phyloP scores from a whole-genome alignment of 2,329 filamentous ascomycete species.

The Epichloe festucae region DNA sequence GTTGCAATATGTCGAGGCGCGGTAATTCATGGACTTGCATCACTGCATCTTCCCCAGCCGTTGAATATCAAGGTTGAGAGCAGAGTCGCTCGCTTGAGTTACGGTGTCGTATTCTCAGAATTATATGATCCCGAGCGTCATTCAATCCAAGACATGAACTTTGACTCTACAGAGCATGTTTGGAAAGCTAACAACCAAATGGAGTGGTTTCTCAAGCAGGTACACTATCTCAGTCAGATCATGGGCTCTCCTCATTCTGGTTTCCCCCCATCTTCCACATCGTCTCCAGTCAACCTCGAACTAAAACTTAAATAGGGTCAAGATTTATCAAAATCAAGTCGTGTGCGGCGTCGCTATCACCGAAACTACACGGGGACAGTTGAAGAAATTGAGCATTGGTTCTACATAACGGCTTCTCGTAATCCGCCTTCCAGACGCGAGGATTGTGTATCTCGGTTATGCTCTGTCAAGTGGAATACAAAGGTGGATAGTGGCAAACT shows the following conservation, averaged over 20 bases:
- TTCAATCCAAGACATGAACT: constrained; percentile 4
- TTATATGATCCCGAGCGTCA: constrained; percentile 7
- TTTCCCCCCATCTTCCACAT: neutral
- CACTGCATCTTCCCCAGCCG: neutral
- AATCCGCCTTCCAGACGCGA: neutral
- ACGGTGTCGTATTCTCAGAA: constrained; percentile 3
- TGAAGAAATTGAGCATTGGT: neutral
- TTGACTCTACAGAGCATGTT: neutral
- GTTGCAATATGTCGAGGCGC: constrained; percentile 23
- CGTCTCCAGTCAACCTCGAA: neutral
- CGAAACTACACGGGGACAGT: neutral
- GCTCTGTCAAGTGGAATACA: neutral
- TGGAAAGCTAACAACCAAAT: constrained; percentile 12
- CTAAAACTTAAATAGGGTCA: neutral
- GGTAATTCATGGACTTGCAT: constrained; percentile 13
- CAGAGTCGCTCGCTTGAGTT: constrained; percentile 17
- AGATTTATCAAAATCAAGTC: neutral
- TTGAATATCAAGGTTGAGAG: constrained; percentile 10
- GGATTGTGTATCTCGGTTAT: neutral
- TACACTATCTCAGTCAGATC: neutral
- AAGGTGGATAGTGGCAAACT: neutral
- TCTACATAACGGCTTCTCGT: neutral
- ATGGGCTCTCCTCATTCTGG: neutral
- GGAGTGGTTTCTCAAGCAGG: constrained; percentile 16
- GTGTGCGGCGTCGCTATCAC: neutral